phyloP scores from a whole-genome alignment of 2,329 filamentous ascomycete species.

The Hymenotorrendiella dingleyae region DNA sequence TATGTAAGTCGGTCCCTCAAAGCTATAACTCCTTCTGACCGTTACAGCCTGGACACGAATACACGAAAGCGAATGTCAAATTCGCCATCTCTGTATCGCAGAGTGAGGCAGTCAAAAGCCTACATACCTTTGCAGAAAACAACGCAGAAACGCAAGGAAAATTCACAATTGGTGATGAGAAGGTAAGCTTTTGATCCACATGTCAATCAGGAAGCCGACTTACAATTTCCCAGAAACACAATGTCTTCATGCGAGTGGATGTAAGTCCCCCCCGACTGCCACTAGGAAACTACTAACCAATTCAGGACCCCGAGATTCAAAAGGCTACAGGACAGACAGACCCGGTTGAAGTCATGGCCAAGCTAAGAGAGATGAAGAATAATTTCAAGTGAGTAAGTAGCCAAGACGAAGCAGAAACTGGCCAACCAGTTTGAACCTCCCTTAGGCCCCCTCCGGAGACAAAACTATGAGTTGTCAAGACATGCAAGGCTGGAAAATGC shows the following conservation, averaged over 20 bases:
- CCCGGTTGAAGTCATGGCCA: constrained; percentile 77
- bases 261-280: constrained; percentile 48
- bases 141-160: constrained; percentile 89
- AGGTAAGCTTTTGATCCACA: constrained; percentile 50
- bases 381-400: constrained; percentile 33
- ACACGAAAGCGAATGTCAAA: constrained; percentile 94
- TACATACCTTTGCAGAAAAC: constrained; percentile 68
- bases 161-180: constrained; percentile 96
- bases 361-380: constrained; percentile 88
- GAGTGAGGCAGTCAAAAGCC: constrained; percentile 67
- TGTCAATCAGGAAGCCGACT: constrained; percentile 2
- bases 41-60: constrained; percentile 82
- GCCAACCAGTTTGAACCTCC: too few species aligned
- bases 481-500: too few species aligned
- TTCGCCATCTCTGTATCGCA: constrained; percentile 75
- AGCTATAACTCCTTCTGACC: constrained; percentile 6
- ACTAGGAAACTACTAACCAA: constrained; percentile 10
- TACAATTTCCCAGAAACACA: constrained; percentile 62
- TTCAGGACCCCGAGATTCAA: constrained; percentile 74
- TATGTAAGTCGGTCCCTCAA: constrained; percentile 54
- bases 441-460: constrained; percentile 12
- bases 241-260: constrained; percentile 89
- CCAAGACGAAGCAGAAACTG: too few species aligned
- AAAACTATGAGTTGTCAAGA: constrained; percentile 12
- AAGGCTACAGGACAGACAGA: constrained; percentile 76